Base-by-base conservation (phyloP, 164 flowering plant genomes). In the Malania oleifera region DNA sequence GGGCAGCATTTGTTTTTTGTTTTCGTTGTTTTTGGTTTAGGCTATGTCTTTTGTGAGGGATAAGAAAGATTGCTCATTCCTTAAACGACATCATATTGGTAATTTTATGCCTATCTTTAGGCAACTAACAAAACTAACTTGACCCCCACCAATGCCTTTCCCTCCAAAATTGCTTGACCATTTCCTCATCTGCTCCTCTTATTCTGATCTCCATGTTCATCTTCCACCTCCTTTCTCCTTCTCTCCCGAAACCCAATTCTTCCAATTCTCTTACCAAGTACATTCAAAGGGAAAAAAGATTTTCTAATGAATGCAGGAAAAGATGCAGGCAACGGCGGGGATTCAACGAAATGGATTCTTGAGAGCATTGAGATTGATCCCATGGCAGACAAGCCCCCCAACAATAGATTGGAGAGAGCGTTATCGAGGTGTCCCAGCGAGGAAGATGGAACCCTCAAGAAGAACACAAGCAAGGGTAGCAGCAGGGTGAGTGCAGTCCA, bases 271-370 rank as follows among this genome's bases (percentile, higher is more conserved):
- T n/a, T n/a, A n/a, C n/a, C n/a, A n/a, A n/a, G n/a, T n/a, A n/a
- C n/a, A n/a, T n/a, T n/a, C 58, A 46, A 27, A 17, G 22, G 17
- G 28, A 22, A 26, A 14, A 11, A 15, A 13, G 18, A 19, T 20
- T 6, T n/a, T 9, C 14, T 7, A 2, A 18, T 6, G 19, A 23
- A 14, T 19, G 48, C 6, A 44, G 45, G 35, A 60, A 34, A 53
- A 15, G 56, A 51, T 20, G 28, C 38, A 6, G 46, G 25, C 20
- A 26, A 46, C 5, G 61, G 44, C 7, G 46, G 12, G 7, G 62
- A 66, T 14, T 59, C 91, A 9, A 38, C 63, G 4, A 76, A 69
- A 69, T 77, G 83, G 80, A 70, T 76, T 24, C 73, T 85, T 0
- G 73, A 79, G n/a, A 72, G 58, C 50, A 54, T 69, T 14, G 79